Conservation (phyloP, 2,329 filamentous ascomycete species). For the Furcasterigmium furcatum region DNA sequence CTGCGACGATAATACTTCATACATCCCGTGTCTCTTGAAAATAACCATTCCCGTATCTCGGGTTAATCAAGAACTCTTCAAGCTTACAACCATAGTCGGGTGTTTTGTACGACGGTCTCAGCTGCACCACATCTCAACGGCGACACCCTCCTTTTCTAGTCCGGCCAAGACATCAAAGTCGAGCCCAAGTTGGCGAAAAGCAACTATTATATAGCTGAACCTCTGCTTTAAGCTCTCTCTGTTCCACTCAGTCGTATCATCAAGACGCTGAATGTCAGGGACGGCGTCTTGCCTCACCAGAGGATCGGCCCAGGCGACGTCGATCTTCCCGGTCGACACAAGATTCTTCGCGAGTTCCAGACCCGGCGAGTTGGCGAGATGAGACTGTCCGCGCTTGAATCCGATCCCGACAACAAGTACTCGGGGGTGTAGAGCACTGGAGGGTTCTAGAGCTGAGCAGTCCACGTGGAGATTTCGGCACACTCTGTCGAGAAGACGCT, state of each 20-base stretch:
- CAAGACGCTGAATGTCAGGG: constrained; percentile 32
- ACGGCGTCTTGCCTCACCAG: constrained; percentile 37
- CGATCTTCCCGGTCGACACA: constrained; percentile 27
- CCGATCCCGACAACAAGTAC: constrained; percentile 45
- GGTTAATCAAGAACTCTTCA: no score
- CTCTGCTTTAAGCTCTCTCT: constrained; percentile 24
- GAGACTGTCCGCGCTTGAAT: constrained; percentile 47
- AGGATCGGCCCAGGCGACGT: constrained; percentile 42
- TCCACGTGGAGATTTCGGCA: no score
- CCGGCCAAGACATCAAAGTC: constrained; percentile 33
- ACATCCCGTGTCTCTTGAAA: no score
- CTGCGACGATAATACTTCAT: no score
- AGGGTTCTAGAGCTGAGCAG: no score
- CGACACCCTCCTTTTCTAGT: constrained; percentile 21
- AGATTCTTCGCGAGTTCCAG: constrained; percentile 36
- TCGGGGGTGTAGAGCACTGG: no score
- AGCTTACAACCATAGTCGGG: no score
- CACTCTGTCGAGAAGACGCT: constrained; percentile 7
- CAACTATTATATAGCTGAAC: constrained; percentile 41
- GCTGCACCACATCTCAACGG: constrained; percentile 36
- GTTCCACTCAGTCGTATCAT: constrained; percentile 31
- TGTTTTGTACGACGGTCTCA: constrained; percentile 11
- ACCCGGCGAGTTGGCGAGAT: constrained; percentile 44
- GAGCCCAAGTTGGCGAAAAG: constrained; percentile 37
- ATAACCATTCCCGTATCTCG: no score